Evolutionary conservation across 129 eudicot species (phyloP).

Genomic region (Flaveria robusta): DNA sequence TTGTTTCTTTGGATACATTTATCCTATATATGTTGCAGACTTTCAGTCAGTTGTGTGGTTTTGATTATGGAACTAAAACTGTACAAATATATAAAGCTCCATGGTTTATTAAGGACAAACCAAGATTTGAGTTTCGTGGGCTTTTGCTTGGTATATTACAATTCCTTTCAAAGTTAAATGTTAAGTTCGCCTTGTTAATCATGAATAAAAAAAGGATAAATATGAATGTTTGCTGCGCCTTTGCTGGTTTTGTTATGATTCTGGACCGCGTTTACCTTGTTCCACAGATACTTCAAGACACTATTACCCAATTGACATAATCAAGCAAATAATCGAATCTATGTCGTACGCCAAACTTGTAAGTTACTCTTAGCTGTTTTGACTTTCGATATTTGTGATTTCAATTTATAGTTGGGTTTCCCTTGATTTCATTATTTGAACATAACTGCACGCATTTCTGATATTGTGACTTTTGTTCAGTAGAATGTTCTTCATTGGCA

Average conservation of each 20-base stretch:
- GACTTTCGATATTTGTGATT: constrained; percentile 9
- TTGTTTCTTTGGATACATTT: not conserved
- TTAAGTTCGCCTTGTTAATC: constrained; percentile 3
- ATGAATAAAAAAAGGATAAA: not conserved
- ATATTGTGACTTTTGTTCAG: constrained; percentile 57
- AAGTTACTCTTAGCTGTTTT: constrained; percentile 36
- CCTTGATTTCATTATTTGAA: not conserved
- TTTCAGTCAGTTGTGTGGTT: constrained; percentile 81
- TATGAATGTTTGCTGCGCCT: not conserved
- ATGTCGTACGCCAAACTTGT: constrained; percentile 98
- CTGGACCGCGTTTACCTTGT: constrained; percentile 21
- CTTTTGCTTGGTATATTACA: constrained; percentile 74
- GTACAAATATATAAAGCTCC: constrained; percentile 83
- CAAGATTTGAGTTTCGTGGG: constrained; percentile 90
- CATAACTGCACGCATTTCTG: constrained; percentile 24
- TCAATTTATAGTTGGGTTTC: not conserved
- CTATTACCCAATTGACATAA: constrained; percentile 72
- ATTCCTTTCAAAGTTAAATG: not conserved
- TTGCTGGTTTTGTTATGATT: constrained; percentile 22
- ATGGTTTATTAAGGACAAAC: constrained; percentile 89
- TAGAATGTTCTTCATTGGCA: constrained; percentile 99
- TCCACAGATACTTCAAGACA: constrained; percentile 93
- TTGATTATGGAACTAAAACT: constrained; percentile 74
- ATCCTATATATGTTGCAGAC: constrained; percentile 55
- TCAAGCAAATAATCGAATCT: constrained; percentile 89